A percentile compares a stretch with the other conserved stretches of the same genome.
These are phyloP conservation scores for Prunus armeniaca DNA, from an alignment of 306 rosid species.

Conservation along the genomic window DNA sequence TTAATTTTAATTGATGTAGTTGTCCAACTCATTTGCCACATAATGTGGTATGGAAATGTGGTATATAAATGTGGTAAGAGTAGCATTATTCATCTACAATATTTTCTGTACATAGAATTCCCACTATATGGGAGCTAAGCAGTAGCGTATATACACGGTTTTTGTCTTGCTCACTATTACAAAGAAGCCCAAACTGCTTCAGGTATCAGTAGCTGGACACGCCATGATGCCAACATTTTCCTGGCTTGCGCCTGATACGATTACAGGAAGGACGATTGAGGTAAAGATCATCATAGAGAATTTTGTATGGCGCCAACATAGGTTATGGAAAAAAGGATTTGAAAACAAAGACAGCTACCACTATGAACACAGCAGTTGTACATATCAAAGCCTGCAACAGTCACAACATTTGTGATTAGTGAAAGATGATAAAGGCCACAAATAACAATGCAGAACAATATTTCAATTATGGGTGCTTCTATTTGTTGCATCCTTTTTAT, in stretches of 20 bases:
- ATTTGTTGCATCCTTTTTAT: neutral
- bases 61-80: no score
- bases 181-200: constrained; percentile 12
- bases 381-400: constrained; percentile 62
- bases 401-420: constrained; percentile 8
- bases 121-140: constrained; percentile 14
- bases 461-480: neutral
- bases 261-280: constrained; percentile 15
- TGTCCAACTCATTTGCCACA: no score
- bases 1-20: no score
- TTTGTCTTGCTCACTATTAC: constrained; percentile 16
- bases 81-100: neutral
- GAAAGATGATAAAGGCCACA: neutral
- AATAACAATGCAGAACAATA: neutral
- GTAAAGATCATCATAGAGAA: constrained; percentile 26
- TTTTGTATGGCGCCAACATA: constrained; percentile 4
- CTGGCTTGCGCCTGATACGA: constrained; percentile 2
- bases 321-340: constrained; percentile 3
- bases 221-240: neutral
- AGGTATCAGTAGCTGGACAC: constrained; percentile 14
- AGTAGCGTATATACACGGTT: neutral
- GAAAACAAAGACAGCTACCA: constrained; percentile 28
- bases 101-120: neutral
- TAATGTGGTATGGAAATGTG: no score
- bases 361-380: constrained; percentile 47